A percentile compares a stretch with the other conserved stretches of the same genome.
These are phyloP conservation scores for Lepraria neglecta DNA, from an alignment of 495 filamentous ascomycete genomes.

Conservation along the genomic window DNA sequence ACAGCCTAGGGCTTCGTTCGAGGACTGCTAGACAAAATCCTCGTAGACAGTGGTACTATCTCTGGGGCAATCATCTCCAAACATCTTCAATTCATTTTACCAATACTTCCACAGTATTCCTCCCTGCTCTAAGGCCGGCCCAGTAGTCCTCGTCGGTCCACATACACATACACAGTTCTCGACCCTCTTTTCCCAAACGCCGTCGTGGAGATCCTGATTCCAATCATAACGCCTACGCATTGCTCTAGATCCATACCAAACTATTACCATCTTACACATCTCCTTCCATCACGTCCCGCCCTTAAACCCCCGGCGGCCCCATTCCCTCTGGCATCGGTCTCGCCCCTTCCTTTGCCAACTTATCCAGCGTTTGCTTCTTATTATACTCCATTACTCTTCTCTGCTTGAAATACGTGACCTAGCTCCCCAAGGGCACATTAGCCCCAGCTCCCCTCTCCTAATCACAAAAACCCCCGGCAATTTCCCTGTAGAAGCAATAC, in stretches of 20 bases:
- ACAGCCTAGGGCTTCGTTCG: too few relatives aligned
- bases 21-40: too few relatives aligned
- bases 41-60: too few relatives aligned
- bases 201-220: not conserved
- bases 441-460: conserved; percentile 24
- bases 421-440: conserved; percentile 1
- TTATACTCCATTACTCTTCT: conserved; percentile 86
- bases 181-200: not conserved
- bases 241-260: not conserved
- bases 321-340: conserved; percentile 50
- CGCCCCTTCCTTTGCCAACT: conserved; percentile 73
- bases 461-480: conserved; percentile 8
- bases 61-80: too few relatives aligned
- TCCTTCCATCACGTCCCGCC: not conserved
- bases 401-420: conserved; percentile 98
- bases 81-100: too few relatives aligned
- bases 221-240: conserved; percentile 1
- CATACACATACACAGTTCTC: too few relatives aligned
- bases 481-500: not conserved
- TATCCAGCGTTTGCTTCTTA: conserved; percentile 69
- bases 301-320: conserved; percentile 31
- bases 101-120: too few relatives aligned
- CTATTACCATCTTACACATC: not conserved
- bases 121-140: too few relatives aligned
- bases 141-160: too few relatives aligned